These are phyloP conservation scores for Suhomyces sp. DNA, from an alignment of 805 yeast species.

Conservation along the genomic window DNA sequence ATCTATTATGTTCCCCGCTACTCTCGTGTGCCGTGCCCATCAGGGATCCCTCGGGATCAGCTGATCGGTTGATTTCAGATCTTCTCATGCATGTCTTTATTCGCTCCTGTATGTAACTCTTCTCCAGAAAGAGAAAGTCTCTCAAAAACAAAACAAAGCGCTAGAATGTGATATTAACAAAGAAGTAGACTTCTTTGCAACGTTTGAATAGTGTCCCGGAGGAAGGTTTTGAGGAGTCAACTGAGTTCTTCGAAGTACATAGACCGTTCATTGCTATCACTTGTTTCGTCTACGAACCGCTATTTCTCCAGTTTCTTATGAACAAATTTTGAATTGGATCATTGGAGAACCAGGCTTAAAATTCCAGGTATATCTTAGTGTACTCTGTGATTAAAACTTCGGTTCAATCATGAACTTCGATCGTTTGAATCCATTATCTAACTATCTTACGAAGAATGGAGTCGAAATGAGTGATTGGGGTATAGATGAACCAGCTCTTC, in stretches of 20 bases:
- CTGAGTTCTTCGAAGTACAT: background rate
- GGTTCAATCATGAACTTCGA: slow-evolving; percentile 25
- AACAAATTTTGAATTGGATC: background rate
- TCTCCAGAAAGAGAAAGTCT: slow-evolving; percentile 1
- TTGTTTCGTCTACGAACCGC: background rate
- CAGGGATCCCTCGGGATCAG: background rate
- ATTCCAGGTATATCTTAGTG: background rate
- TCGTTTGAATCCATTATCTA: slow-evolving; percentile 24
- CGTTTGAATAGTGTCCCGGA: background rate
- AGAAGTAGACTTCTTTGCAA: background rate
- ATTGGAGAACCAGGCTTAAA: background rate
- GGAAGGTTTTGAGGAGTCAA: background rate
- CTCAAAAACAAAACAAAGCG: background rate
- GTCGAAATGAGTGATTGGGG: slow-evolving; percentile 35
- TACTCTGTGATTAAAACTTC: background rate
- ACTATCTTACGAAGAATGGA: slow-evolving; percentile 15
- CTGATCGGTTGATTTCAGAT: background rate
- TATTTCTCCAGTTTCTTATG: background rate
- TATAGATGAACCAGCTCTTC: slow-evolving; percentile 24
- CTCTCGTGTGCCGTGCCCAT: background rate
- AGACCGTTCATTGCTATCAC: background rate
- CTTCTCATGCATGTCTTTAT: background rate
- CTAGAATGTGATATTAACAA: background rate
- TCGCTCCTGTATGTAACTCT: background rate
- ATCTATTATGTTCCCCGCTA: background rate